A percentile compares a stretch with the other conserved stretches of the same genome.
phyloP scores from a whole-genome alignment of 1,139 yeast species.

The Ogataea hybrid region DNA sequence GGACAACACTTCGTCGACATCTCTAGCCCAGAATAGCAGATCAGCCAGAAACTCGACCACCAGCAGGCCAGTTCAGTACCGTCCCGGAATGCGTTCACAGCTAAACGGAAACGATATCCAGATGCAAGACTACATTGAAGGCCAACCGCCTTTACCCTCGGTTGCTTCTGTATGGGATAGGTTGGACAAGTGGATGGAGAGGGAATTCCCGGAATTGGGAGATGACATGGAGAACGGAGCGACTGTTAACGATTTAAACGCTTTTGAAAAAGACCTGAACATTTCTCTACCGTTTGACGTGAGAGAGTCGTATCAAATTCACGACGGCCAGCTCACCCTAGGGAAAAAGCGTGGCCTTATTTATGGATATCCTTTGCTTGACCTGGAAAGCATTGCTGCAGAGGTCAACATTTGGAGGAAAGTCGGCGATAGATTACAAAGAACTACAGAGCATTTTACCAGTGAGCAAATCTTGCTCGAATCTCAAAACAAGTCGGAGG shows the following conservation, averaged over 20 bases:
- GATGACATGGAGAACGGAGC: constrained; percentile 72
- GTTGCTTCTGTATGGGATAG: constrained; percentile 72
- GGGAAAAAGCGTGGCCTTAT: constrained; percentile 62
- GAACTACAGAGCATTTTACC: constrained; percentile 11
- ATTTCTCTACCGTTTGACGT: constrained; percentile 69
- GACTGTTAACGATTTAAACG: constrained; percentile 73
- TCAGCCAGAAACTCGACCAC: constrained; percentile 32
- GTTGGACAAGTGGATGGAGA: constrained; percentile 71
- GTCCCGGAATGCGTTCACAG: constrained; percentile 40
- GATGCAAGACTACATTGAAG: constrained; percentile 47
- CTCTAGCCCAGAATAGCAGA: constrained; percentile 24
- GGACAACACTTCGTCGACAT: constrained; percentile 32
- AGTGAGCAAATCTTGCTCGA: constrained; percentile 9
- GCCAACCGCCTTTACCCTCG: constrained; percentile 71
- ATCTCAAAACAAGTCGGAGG: constrained; percentile 11
- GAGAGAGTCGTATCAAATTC: constrained; percentile 69
- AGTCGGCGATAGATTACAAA: constrained; percentile 49
- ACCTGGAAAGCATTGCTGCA: constrained; percentile 66
- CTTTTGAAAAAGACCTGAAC: constrained; percentile 69
- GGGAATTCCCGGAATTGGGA: constrained; percentile 74
- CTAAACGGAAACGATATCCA: constrained; percentile 44
- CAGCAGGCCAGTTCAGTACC: constrained; percentile 34
- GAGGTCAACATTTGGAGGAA: constrained; percentile 74
- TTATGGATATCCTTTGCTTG: constrained; percentile 69
- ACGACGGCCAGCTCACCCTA: constrained; percentile 80